These are phyloP conservation scores for Fraxinus pennsylvanica DNA, from an alignment of 257 asterid species.

Conservation along the genomic window DNA sequence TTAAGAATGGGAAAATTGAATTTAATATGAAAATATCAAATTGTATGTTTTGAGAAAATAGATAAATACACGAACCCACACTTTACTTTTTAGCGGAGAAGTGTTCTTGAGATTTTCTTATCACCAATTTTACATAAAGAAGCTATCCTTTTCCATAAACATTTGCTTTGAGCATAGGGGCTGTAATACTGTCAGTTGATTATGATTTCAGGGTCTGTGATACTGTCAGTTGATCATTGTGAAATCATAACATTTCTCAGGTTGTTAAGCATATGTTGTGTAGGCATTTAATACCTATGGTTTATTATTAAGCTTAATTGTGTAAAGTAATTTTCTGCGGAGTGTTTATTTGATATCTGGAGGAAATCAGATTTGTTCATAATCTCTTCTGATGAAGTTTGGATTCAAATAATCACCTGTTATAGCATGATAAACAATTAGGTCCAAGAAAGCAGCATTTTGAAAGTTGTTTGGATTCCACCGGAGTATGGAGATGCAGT, in stretches of 20 bases:
- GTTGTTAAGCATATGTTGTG: not conserved
- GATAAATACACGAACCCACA: not conserved
- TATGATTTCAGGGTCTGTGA: not conserved
- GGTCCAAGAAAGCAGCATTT: conserved; percentile 62
- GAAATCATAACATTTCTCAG: not conserved
- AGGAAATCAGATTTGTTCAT: not conserved
- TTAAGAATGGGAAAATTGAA: not conserved
- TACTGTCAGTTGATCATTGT: not conserved
- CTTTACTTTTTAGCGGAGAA: not conserved
- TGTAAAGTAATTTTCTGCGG: not conserved
- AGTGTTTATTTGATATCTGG: not conserved
- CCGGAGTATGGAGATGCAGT: conserved; percentile 83
- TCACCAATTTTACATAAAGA: not conserved
- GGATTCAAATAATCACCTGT: conserved; percentile 3
- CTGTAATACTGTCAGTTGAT: not conserved
- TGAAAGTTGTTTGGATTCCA: conserved; percentile 79
- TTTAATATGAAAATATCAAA: not conserved
- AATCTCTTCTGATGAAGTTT: not conserved
- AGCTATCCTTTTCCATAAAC: conserved; percentile 3
- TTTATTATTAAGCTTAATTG: not conserved
- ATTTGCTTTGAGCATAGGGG: not conserved
- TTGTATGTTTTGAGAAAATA: not conserved
- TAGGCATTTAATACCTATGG: not conserved
- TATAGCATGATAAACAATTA: conserved; percentile 22
- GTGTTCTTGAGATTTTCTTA: not conserved